phyloP scores from a whole-genome alignment of 164 flowering plant genomes.

The Vitis vinifera region ASM3070453v1 NC_081822.1:33210501-33211000 shows the following conservation, averaged over 20 bases:
- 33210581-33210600: not conserved
- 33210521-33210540: too few relatives aligned
- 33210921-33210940: too few relatives aligned
- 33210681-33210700: too few relatives aligned
- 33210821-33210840: constrained; percentile 5
- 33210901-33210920: not conserved
- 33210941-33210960: too few relatives aligned
- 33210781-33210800: not conserved
- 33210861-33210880: constrained; percentile 63
- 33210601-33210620: not conserved
- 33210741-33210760: not conserved
- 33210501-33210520: too few relatives aligned
- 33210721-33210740: not conserved
- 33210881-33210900: constrained; percentile 82
- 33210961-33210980: too few relatives aligned
- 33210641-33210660: too few relatives aligned
- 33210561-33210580: not conserved
- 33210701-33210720: too few relatives aligned
- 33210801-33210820: not conserved
- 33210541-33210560: too few relatives aligned
- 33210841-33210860: constrained; percentile 79
- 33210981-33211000: too few relatives aligned
- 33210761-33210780: not conserved
- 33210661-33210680: too few relatives aligned
- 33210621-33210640: too few relatives aligned